Evolutionary conservation across 371 early-diverging fungal genomes (phyloP).

Genomic region (Dipsacomyces acuminosporus): DNA sequence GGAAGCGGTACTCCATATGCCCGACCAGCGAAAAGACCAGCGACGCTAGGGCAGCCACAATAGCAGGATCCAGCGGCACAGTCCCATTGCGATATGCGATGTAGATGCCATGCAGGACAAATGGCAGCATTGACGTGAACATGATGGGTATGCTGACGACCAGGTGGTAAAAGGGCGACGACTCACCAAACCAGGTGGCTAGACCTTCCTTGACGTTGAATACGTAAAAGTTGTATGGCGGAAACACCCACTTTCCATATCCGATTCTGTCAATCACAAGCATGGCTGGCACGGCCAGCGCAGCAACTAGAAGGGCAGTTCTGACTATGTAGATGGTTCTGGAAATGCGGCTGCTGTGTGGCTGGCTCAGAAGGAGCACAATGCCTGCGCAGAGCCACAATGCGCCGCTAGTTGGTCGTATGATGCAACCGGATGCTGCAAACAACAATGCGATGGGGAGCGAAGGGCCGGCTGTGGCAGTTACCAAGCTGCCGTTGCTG

Average conservation of each 20-base stretch:
- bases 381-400: conserved; percentile 74
- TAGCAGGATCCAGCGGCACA: conserved; percentile 17
- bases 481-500: no score
- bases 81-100: neutral
- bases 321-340: conserved; percentile 14
- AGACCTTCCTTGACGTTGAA: conserved; percentile 75
- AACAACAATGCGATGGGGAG: conserved; percentile 51
- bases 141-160: conserved; percentile 75
- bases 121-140: conserved; percentile 66
- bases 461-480: neutral
- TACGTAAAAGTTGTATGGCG: conserved; percentile 68
- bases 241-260: conserved; percentile 59
- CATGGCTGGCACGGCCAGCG: conserved; percentile 49
- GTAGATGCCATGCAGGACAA: conserved; percentile 51
- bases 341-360: conserved; percentile 1
- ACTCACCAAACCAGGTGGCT: conserved; percentile 81
- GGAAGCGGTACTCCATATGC: conserved; percentile 93
- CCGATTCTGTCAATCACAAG: conserved; percentile 57
- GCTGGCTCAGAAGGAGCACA: conserved; percentile 47
- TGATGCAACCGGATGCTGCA: conserved; percentile 71
- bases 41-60: conserved; percentile 52
- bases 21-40: conserved; percentile 66
- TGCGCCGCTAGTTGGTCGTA: conserved; percentile 80
- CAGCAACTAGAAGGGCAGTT: conserved; percentile 11
- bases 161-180: conserved; percentile 88